Conservation (phyloP, 345 rosid genomes). For the Zanthoxylum bungeanum region DNA sequence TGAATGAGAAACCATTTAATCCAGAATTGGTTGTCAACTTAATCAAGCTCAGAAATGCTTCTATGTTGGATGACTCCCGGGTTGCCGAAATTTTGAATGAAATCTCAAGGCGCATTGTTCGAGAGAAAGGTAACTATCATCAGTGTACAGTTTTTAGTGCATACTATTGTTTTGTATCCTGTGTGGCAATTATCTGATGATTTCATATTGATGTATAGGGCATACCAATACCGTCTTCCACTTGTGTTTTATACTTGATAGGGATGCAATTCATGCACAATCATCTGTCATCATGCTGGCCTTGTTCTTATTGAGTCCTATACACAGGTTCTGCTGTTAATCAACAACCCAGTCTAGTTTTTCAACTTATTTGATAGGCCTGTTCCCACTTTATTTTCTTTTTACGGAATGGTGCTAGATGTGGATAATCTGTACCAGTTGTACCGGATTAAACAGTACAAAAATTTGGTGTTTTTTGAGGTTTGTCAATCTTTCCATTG, state of each 20-base stretch:
- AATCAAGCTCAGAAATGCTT: slow-evolving; percentile 72
- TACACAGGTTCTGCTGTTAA: background rate
- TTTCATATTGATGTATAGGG: background rate
- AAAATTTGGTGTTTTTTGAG: background rate
- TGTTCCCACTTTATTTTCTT: no score
- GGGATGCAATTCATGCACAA: background rate
- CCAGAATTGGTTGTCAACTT: slow-evolving; percentile 65
- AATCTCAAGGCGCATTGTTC: slow-evolving; percentile 77
- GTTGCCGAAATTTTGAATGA: slow-evolving; percentile 77
- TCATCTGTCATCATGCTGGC: background rate
- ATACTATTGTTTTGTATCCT: background rate
- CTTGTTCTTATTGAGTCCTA: background rate
- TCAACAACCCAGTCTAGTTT: no score
- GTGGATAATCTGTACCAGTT: background rate
- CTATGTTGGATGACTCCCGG: slow-evolving; percentile 64
- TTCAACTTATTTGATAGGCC: no score
- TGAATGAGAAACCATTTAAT: slow-evolving; percentile 92
- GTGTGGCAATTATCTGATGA: background rate
- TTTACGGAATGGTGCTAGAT: background rate
- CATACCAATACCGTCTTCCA: background rate
- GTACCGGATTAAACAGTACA: background rate
- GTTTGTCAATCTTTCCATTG: background rate
- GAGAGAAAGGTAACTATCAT: slow-evolving; percentile 64
- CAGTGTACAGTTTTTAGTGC: background rate
- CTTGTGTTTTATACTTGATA: background rate